Percentiles rank a stretch among this genome's conserved stretches.
Evolutionary conservation across 176 grass and related monocot genomes (phyloP).

Genomic region (Juncus effusus): DNA sequence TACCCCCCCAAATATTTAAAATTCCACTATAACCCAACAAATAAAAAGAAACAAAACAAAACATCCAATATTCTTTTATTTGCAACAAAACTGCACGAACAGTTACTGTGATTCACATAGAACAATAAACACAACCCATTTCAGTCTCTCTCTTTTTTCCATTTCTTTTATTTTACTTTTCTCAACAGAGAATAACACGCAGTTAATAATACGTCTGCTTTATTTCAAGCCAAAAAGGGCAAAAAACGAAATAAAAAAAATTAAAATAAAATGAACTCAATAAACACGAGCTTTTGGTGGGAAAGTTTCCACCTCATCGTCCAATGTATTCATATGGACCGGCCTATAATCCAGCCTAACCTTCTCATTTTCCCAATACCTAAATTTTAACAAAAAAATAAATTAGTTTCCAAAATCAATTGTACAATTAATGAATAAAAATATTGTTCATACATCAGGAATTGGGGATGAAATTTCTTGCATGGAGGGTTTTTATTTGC

Average conservation of each 20-base stretch:
- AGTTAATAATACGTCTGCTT: slow-evolving; percentile 6
- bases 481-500: background rate
- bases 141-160: background rate
- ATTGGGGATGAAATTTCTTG: background rate
- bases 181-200: slow-evolving; percentile 15
- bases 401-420: background rate
- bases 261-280: slow-evolving; percentile 27
- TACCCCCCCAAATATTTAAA: too few species aligned
- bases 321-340: slow-evolving; percentile 85
- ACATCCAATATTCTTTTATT: slow-evolving; percentile 30
- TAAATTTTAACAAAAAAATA: slow-evolving; percentile 22
- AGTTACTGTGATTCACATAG: too few species aligned
- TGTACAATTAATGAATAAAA: background rate
- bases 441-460: background rate
- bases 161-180: background rate
- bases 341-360: slow-evolving; percentile 72
- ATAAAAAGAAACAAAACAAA: background rate
- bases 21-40: too few species aligned
- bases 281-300: slow-evolving; percentile 85
- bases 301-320: slow-evolving; percentile 67
- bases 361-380: slow-evolving; percentile 82
- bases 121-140: background rate
- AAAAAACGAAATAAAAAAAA: background rate
- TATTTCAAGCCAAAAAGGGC: slow-evolving; percentile 15
- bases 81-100: background rate